Base-by-base conservation (phyloP, 805 yeast species). In the Starmerella vaccinii region DNA sequence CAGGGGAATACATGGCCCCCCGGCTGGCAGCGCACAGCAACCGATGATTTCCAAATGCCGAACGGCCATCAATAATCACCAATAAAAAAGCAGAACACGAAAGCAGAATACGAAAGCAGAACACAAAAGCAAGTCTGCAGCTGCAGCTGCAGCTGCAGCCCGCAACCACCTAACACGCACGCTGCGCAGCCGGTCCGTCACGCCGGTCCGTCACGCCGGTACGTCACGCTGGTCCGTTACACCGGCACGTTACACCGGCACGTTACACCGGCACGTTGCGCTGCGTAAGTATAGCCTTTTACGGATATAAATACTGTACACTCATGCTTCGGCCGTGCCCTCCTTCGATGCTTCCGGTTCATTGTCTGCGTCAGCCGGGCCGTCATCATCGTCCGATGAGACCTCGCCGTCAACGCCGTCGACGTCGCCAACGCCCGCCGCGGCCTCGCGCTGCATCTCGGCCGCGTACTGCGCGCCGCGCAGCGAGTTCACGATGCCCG, bases 401-500 rank as follows among this genome's bases (percentile, higher is more conserved):
- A 29, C 53, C 19, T 49, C 54, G 23, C 49, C 53, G 37, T 50
- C 60, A 5, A 16, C 53, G 16, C 50, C 57, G 39, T 54, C 60
- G 6, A 32, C 61, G 19, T 44, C 60, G 37, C 49, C 51, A 12
- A 23, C 50, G 30, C 47, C 52, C 23, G 51, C 58, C 32, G 51
- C 57, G 9, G 51, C 60, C 18, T 51, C 61, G 21, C 52, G 58
- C 23, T 53, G 54, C 50, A 58, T 56, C 37, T 59, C 65, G 21
- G 55, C 55, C 12, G 59, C 63, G 46, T 59, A 80, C 67, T 87
- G 95, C 0, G 97, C 96, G 50, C 86, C 78, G 60, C 87, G 84
- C 56, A 90, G 73, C 29, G 79, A 68, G 59, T 80, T 79, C 38
- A 71, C 70, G 54, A 90, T 71, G 2, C 72, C 76, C 52, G 80